Percentiles rank a stretch among this genome's conserved stretches.
Evolutionary conservation across 768 basidiomycete species (phyloP).

Genomic region (Suillus decipiens): DNA sequence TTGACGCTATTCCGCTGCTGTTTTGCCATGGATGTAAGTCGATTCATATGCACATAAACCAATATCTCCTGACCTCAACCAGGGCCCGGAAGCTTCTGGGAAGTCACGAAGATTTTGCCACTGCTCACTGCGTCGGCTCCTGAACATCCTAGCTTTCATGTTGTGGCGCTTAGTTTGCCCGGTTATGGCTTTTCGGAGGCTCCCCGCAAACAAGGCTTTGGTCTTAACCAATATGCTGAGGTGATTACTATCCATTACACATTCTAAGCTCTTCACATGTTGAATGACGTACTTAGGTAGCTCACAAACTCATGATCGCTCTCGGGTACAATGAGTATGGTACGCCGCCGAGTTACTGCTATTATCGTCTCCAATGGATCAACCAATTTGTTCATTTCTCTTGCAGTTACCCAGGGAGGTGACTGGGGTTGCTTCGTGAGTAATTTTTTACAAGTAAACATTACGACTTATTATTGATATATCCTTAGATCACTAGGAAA

Average conservation of each 20-base stretch:
- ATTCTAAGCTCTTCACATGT: slow-evolving; percentile 5
- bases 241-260: slow-evolving; percentile 27
- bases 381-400: neutral
- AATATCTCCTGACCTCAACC: neutral
- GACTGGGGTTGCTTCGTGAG: slow-evolving; percentile 47
- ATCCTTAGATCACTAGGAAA: slow-evolving; percentile 35
- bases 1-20: slow-evolving; percentile 56
- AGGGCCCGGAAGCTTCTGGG: slow-evolving; percentile 67
- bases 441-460: neutral
- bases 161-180: slow-evolving; percentile 41
- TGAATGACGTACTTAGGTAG: slow-evolving; percentile 33
- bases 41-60: neutral
- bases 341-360: neutral
- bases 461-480: neutral
- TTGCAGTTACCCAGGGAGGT: slow-evolving; percentile 48
- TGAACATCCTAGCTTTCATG: slow-evolving; percentile 59
- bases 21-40: slow-evolving; percentile 59
- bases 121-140: slow-evolving; percentile 43
- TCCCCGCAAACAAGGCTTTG: slow-evolving; percentile 54
- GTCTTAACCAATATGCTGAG: slow-evolving; percentile 51
- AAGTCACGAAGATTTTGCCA: slow-evolving; percentile 55
- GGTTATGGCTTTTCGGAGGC: slow-evolving; percentile 60
- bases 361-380: neutral
- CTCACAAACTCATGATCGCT: slow-evolving; percentile 49
- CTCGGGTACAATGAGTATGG: slow-evolving; percentile 31